Base-by-base conservation (phyloP, 768 basidiomycete species). In the Lentinula edodes region DNA sequence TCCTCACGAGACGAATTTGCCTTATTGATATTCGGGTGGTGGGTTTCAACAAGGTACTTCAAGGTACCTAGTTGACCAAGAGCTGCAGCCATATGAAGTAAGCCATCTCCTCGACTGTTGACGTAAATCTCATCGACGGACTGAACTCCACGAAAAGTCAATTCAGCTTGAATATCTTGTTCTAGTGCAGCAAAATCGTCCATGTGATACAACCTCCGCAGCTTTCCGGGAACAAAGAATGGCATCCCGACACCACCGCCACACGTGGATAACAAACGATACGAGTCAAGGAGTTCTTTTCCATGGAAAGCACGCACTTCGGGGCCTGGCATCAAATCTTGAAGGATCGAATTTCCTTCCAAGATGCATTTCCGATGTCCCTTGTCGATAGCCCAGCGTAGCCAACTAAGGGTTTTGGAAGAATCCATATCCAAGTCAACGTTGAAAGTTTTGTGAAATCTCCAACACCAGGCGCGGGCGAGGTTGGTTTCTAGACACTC, bases 91-190 rank as follows among this genome's bases (percentile, higher is more conserved):
- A 63, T 12, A n/a, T 61, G 63, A n/a, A 63, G 54, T 12, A 63
- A 15, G 3, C 63, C 58, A 36, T 63, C 62, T 9, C 62, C 62
- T 6, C 58, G 62, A 23, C 54, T 16, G 35, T 63, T 60, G 20
- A 63, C 58, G 36, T 60, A 63, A 16, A 63, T 63, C 18, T 63
- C 58, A n/a, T 63, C 58, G 10, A 63, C 41, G 28, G 62, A 63
- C 7, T 46, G 42, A 6, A 63, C 45, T 7, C 53, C 62, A 5
- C 62, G 58, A 35, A 63, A 43, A 7, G 32, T 32, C 9, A 63
- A 15, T 52, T 60, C 62, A 32, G 51, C 35, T 50, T 60, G 52
- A 15, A 63, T 60, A 34, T 60, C 62, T 39, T 50, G 39, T 18
- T 63, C 58, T 23, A 63, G 39, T 18, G 6, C 16, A 1, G 46